A percentile compares a stretch with the other conserved stretches of the same genome.
Evolutionary conservation across 2,329 filamentous ascomycete genomes (phyloP).

Genomic region (Penicillium sclerotiorum): DNA sequence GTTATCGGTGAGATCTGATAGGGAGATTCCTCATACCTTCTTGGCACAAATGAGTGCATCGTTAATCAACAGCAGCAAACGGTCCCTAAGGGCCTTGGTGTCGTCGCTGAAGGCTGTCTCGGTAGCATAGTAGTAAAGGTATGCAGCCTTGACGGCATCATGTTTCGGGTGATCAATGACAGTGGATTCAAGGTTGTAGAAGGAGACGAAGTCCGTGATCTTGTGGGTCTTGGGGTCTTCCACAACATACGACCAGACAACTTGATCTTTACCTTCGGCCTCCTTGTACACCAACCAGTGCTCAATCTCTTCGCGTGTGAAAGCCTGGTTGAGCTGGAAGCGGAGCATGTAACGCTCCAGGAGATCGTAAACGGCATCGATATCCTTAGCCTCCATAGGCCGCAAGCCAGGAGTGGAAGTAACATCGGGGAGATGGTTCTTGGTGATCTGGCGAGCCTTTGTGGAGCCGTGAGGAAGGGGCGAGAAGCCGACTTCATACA

Average conservation of each 20-base stretch:
- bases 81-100: constrained; percentile 67
- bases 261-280: constrained; percentile 68
- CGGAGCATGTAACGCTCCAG: constrained; percentile 75
- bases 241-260: constrained; percentile 92
- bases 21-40: constrained; percentile 53
- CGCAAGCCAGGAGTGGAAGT: constrained; percentile 76
- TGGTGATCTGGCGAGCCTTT: constrained; percentile 79
- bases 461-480: constrained; percentile 82
- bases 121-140: constrained; percentile 95
- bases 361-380: constrained; percentile 73
- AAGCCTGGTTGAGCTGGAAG: constrained; percentile 83
- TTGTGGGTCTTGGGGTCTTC: constrained; percentile 71
- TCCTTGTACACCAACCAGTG: constrained; percentile 85
- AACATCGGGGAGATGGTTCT: constrained; percentile 77
- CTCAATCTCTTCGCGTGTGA: constrained; percentile 75
- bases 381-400: constrained; percentile 76
- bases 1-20: background rate
- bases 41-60: constrained; percentile 90
- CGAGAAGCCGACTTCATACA: constrained; percentile 93
- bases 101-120: constrained; percentile 68
- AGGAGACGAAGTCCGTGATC: constrained; percentile 96
- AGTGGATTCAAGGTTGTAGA: constrained; percentile 92
- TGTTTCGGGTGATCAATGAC: constrained; percentile 82
- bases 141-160: constrained; percentile 81
- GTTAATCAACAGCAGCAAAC: constrained; percentile 77